A percentile compares a stretch with the other conserved stretches of the same genome.
These are phyloP conservation scores for Amaranthus hypochondriacus DNA, from an alignment of 148 eudicot genomes.

Conservation along the genomic window DNA sequence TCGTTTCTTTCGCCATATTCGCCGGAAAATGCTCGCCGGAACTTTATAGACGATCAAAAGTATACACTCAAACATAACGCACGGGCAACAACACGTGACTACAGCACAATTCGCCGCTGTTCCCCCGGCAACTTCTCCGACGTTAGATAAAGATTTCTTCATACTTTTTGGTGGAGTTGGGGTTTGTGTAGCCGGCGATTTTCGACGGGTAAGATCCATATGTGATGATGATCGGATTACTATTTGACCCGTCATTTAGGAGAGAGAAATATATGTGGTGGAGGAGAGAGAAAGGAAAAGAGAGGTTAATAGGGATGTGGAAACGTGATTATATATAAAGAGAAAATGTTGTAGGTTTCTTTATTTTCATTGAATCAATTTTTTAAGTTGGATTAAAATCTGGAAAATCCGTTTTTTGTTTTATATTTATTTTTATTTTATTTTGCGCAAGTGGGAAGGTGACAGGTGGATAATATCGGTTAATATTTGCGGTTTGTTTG, in stretches of 20 bases:
- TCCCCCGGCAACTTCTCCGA: constrained; percentile 69
- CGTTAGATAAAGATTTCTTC: constrained; percentile 22
- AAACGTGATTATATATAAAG: neutral
- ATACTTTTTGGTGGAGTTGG: neutral
- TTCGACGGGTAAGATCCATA: neutral
- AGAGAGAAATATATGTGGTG: neutral
- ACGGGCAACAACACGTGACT: constrained; percentile 73
- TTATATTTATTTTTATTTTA: neutral
- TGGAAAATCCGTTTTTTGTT: neutral
- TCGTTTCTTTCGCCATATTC: constrained; percentile 30
- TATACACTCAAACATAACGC: constrained; percentile 39
- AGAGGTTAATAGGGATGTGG: neutral
- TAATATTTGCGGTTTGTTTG: neutral
- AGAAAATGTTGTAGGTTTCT: no score
- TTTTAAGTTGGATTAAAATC: no score
- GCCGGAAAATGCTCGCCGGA: constrained; percentile 42
- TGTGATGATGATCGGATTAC: constrained; percentile 27
- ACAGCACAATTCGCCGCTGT: constrained; percentile 72
- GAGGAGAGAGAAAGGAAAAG: neutral
- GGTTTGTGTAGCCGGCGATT: neutral
- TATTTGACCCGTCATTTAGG: constrained; percentile 20
- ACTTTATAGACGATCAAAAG: constrained; percentile 47
- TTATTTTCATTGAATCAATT: no score
- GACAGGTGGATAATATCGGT: constrained; percentile 5
- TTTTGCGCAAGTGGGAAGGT: neutral